These are phyloP conservation scores for Candolleomyces aberdarensis DNA, from an alignment of 768 basidiomycete species.

Conservation along the genomic window DNA sequence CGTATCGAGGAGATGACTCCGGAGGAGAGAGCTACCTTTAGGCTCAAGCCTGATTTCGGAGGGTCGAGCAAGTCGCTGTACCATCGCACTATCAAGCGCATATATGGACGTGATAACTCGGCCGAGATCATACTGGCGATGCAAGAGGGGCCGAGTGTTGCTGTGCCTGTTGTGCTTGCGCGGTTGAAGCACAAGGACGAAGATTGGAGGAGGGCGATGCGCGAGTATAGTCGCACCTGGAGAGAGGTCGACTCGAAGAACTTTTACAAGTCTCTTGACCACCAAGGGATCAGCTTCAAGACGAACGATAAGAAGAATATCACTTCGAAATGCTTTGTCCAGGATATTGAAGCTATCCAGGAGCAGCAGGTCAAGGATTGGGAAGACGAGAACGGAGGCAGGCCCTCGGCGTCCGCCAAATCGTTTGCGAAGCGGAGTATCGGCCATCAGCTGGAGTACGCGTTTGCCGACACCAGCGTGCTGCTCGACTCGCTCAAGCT, in stretches of 20 bases:
- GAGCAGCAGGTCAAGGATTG: conserved; percentile 49
- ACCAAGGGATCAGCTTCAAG: conserved; percentile 94
- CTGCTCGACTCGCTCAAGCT: conserved; percentile 89
- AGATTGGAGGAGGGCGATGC: conserved; percentile 91
- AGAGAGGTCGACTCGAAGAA: conserved; percentile 95
- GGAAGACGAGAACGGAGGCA: conserved; percentile 24
- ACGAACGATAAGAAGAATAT: conserved; percentile 92
- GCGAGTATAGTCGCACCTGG: conserved; percentile 98
- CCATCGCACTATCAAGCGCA: conserved; percentile 89
- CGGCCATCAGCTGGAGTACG: conserved; percentile 75
- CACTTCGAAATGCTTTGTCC: conserved; percentile 78
- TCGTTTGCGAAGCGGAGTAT: conserved; percentile 44
- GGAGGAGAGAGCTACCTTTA: conserved; percentile 81
- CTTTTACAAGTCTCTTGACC: conserved; percentile 96
- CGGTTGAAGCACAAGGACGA: conserved; percentile 93
- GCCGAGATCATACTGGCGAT: conserved; percentile 78
- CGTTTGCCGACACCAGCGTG: conserved; percentile 73
- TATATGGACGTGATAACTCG: conserved; percentile 82
- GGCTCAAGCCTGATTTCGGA: conserved; percentile 85
- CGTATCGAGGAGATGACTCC: conserved; percentile 86
- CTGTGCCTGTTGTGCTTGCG: conserved; percentile 86
- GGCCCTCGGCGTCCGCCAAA: conserved; percentile 15
- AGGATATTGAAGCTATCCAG: conserved; percentile 71
- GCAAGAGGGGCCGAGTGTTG: conserved; percentile 87
- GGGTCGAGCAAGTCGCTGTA: conserved; percentile 85